Percentiles rank a stretch among this genome's conserved stretches.
These are phyloP conservation scores for Cryptosporidium parvum DNA, from an alignment of 169 alveolate genomes.

Conservation along the genomic window DNA sequence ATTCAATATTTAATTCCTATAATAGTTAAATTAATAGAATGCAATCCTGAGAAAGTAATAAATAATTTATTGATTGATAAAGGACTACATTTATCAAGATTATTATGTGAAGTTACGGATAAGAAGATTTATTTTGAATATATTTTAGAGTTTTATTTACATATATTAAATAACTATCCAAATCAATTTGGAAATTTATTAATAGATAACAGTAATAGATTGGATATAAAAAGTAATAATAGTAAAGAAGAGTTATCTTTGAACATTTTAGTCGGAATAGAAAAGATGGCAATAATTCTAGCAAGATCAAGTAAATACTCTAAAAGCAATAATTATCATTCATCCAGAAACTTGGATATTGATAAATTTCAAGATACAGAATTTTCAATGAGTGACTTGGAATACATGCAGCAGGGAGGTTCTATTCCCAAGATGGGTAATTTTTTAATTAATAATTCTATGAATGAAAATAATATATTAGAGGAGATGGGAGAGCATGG, in stretches of 20 bases:
- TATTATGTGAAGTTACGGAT: constrained; percentile 19
- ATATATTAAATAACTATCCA: background rate
- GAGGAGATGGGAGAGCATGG: background rate
- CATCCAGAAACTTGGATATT: background rate
- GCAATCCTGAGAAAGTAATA: constrained; percentile 28
- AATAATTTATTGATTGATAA: background rate
- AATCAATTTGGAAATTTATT: constrained; percentile 9
- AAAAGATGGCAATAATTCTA: background rate
- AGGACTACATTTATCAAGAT: constrained; percentile 16
- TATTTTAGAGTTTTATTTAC: constrained; percentile 36
- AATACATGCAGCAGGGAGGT: background rate
- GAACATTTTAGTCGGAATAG: constrained; percentile 38
- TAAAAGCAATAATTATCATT: background rate
- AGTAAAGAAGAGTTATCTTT: background rate
- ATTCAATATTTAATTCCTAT: constrained; percentile 9
- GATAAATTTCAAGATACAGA: background rate
- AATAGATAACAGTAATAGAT: background rate
- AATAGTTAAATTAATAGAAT: constrained; percentile 22
- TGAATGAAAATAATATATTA: background rate
- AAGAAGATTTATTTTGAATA: background rate
- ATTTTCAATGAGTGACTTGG: background rate
- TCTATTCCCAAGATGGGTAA: background rate
- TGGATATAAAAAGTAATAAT: background rate
- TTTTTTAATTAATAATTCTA: background rate
- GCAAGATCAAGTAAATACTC: constrained; percentile 10